Evolutionary conservation across 208 protist species (phyloP), one percentile per base, ranked within the genome.

Genomic region (Balamuthia mandrillaris): DNA sequence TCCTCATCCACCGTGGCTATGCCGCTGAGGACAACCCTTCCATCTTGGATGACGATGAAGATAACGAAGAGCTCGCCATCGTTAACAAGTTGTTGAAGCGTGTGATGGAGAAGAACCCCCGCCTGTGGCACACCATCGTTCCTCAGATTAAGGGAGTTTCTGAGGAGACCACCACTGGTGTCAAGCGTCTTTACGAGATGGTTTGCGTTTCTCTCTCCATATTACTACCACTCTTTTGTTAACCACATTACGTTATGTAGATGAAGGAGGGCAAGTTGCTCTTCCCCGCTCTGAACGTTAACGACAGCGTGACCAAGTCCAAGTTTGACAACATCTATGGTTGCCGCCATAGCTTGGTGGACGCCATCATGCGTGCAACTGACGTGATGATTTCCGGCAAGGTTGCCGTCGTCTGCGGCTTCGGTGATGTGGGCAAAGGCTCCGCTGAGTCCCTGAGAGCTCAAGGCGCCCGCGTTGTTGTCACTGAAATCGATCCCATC

Each of bases 311-410:
- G 44, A 99, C 98, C 79, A 99, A 99, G 95, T 98, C 95, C 89
- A 99, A 99, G 94, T 99, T 99, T 88, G 98, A 99, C 93, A 99
- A 99, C 95, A 88, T 99, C 42, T 99, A 99, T 93, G 97, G 97
- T 90, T 98, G 96, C 93, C 94, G 97, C 85, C 96, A 99, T 92
- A 99, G 98, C n/a, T 96, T 99, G 12, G 92, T 98, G 39, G 98
- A 99, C 90, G 98, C 98, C 89, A 98, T 99, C 92, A 99, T 99
- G 93, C 97, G 98, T 88, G 98, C 98, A 81, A 99, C 98, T 37
- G 98, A 99, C 91, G 98, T 99, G 61, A 99, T 99, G 98, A 96
- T 99, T 91, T 97, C 97, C 27, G 98, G 98, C 79, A 99, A 99
- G 95, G 95, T 94, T 51, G 95, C 94, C 52, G 92, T 97, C 88